Base-by-base conservation (phyloP, 148 eudicot species). In the Fagopyrum homotropicum region DNA sequence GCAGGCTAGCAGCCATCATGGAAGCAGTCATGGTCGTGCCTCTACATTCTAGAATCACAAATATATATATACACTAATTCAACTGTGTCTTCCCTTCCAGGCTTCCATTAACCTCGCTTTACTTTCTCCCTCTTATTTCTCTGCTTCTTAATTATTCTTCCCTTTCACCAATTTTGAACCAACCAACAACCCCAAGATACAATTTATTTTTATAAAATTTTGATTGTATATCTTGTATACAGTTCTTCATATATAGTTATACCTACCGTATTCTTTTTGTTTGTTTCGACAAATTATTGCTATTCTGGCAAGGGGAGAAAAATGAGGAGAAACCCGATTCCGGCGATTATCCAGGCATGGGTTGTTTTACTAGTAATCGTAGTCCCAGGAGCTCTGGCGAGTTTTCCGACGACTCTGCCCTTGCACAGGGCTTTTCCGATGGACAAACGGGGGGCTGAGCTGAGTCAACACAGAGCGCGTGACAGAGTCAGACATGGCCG, bases 391-490 rank as follows among this genome's bases (percentile, higher is more conserved):
- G 68, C 77, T 74, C 61, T 77, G 76, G 80, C 43, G 80, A 81
- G 75, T 22, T 50, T 86, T 55, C 89, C 85, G 74, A 73, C 87
- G 80, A 78, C 63, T 30, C 48, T 94, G 75, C 81, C 75, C 1
- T 85, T 94, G 30, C 85, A 90, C 75, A 84, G 98, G 66, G 90
- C 93, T 44, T 89, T 92, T 72, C 88, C 94, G 63, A 74, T 82
- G 35, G 81, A 81, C 66, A 84, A 88, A 71, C 83, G 96, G 40
- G 80, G 96, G 40, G 80, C 88, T 75, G 91, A 80, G 57, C n/a
- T 94, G 91, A 84, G 89, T 85, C 89, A 86, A 85, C 98, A 91
- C 84, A 89, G 85, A 81, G 85, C 83, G 22, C 87, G 86, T 26
- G 98, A 94, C 85, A 70, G 82, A 57, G 85, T 76, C 1, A 82